phyloP scores from a whole-genome alignment of 2,329 filamentous ascomycete species.

The Aspergillus pseudoviridinutans region DNA sequence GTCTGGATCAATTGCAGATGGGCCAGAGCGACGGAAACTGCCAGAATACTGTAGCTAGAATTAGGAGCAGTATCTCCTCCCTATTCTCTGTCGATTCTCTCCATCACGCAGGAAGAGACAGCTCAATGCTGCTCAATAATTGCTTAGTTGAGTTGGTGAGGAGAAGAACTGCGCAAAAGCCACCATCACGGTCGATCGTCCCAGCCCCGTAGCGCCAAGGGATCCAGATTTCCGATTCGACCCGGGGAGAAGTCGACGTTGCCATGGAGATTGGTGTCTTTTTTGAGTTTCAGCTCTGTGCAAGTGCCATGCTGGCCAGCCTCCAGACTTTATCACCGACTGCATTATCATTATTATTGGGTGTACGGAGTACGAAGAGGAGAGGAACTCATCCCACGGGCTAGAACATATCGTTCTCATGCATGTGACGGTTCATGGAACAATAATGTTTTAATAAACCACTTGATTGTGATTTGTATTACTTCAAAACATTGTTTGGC shows the following conservation, averaged over 20 bases:
- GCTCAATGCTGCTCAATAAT: not conserved
- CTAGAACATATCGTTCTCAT: not conserved
- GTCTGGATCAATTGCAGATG: not conserved
- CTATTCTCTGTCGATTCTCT: not conserved
- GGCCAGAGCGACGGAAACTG: not conserved
- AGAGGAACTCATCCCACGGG: not conserved
- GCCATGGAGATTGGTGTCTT: constrained; percentile 17
- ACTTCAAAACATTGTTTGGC: not conserved
- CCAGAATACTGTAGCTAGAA: not conserved
- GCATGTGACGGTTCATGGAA: not conserved
- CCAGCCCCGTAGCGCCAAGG: constrained; percentile 13
- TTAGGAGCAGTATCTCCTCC: not conserved
- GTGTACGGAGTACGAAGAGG: not conserved
- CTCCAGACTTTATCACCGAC: constrained; percentile 7
- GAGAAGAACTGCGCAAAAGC: constrained; percentile 1
- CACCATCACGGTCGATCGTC: constrained; percentile 12
- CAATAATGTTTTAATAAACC: not conserved
- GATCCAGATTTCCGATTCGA: constrained; percentile 14
- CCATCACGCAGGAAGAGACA: not conserved
- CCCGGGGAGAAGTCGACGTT: constrained; percentile 12
- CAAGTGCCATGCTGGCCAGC: constrained; percentile 7
- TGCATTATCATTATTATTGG: constrained; percentile 3
- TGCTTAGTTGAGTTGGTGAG: not conserved
- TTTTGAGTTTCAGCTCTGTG: constrained; percentile 1
- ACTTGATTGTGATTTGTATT: not conserved